phyloP scores from a whole-genome alignment of 2,329 filamentous ascomycete species.

The Xylaria sp. region DNA sequence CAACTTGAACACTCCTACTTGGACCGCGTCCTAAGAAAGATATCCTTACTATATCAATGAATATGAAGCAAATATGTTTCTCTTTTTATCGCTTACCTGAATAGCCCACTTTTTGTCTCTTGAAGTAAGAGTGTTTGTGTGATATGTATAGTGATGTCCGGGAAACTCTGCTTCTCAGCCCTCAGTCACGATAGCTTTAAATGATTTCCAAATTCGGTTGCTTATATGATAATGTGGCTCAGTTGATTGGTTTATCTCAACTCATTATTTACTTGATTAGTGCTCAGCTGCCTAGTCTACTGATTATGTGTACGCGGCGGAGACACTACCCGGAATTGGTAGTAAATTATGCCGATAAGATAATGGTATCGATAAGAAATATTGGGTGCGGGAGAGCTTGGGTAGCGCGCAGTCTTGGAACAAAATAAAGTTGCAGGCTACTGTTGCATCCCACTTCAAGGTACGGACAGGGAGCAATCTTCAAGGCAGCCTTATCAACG shows the following conservation, averaged over 20 bases:
- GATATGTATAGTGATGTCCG: too few species aligned
- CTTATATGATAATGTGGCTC: background rate
- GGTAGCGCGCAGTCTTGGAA: constrained; percentile 8
- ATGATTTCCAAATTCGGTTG: background rate
- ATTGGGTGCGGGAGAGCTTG: constrained; percentile 18
- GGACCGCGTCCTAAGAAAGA: too few species aligned
- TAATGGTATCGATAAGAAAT: constrained; percentile 29
- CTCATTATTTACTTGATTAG: too few species aligned
- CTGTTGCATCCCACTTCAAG: constrained; percentile 21
- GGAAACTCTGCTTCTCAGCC: too few species aligned
- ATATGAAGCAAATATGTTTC: too few species aligned
- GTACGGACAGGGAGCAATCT: background rate
- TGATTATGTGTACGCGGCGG: too few species aligned
- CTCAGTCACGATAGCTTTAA: background rate
- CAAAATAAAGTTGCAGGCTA: background rate
- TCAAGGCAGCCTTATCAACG: background rate
- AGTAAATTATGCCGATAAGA: constrained; percentile 1
- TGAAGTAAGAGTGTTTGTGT: too few species aligned
- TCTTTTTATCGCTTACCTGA: too few species aligned
- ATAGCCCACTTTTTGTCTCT: too few species aligned
- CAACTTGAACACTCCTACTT: too few species aligned
- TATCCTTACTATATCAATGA: too few species aligned
- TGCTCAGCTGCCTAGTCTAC: background rate
- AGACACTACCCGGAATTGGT: too few species aligned
- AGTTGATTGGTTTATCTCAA: constrained; percentile 2